phyloP scores from a whole-genome alignment of 345 rosid species.

The Linum usitatissimum region DNA sequence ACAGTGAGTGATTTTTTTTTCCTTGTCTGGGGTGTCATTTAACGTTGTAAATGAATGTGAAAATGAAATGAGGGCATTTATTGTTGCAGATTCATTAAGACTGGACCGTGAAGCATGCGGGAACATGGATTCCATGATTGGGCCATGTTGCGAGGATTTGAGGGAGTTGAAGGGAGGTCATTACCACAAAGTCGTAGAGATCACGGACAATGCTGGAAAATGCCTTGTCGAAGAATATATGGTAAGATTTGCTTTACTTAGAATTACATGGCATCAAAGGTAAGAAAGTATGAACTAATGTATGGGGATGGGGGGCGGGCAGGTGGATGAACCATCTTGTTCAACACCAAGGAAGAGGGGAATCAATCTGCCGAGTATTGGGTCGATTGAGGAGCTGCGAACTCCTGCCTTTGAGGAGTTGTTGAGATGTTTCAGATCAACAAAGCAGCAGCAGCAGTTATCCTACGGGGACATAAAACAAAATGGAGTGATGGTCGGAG shows the following conservation, averaged over 20 bases:
- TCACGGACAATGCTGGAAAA: conserved; percentile 77
- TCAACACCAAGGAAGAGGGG: conserved; percentile 78
- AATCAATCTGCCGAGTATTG: conserved; percentile 55
- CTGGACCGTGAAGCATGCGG: conserved; percentile 81
- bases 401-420: conserved; percentile 82
- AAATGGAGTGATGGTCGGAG: conserved; percentile 36
- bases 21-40: neutral
- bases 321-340: conserved; percentile 94
- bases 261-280: neutral
- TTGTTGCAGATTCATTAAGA: conserved; percentile 63
- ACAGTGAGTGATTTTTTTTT: conserved; percentile 39
- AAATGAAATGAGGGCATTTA: too few relatives aligned
- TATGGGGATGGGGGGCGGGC: neutral
- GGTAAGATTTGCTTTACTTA: conserved; percentile 28
- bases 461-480: conserved; percentile 71
- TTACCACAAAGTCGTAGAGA: conserved; percentile 67
- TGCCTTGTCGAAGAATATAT: conserved; percentile 76
- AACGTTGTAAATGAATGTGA: neutral
- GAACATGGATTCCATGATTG: conserved; percentile 72
- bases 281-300: neutral
- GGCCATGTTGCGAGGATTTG: conserved; percentile 71
- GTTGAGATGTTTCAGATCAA: conserved; percentile 46
- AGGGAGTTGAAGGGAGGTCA: conserved; percentile 78
- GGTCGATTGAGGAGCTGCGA: conserved; percentile 79
- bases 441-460: conserved; percentile 26